Evolutionary conservation across 176 grass and related monocot genomes (phyloP).

Genomic region (Musa troglodytarum): DNA sequence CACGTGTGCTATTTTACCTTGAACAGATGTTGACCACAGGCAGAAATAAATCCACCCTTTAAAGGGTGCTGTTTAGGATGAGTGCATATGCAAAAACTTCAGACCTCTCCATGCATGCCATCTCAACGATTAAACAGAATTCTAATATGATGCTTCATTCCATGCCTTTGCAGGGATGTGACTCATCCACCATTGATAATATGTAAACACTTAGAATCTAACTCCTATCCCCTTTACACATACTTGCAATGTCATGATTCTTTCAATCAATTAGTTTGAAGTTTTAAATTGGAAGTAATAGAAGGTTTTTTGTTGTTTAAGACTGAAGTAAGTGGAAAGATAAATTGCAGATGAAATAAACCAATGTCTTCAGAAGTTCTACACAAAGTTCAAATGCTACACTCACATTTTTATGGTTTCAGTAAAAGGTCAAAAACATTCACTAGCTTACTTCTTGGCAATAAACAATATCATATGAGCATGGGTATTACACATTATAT

Average conservation of each 20-base stretch:
- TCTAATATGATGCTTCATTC: too few species aligned
- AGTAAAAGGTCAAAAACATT: neutral
- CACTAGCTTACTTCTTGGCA: neutral
- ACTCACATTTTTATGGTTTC: neutral
- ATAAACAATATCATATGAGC: neutral
- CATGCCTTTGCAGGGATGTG: neutral
- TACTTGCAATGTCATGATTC: neutral
- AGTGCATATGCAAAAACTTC: too few species aligned
- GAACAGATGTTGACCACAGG: too few species aligned
- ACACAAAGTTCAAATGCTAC: neutral
- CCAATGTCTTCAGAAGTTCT: neutral
- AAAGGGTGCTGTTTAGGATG: too few species aligned
- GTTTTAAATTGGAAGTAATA: neutral
- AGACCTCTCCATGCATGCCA: too few species aligned
- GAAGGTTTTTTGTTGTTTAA: neutral
- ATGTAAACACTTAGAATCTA: neutral
- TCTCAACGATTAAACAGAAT: too few species aligned
- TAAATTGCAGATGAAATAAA: too few species aligned
- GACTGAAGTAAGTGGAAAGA: too few species aligned
- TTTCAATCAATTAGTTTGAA: neutral
- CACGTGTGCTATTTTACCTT: too few species aligned
- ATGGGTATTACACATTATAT: neutral
- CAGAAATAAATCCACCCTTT: too few species aligned
- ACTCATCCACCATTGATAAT: neutral
- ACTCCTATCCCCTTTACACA: neutral